Evolutionary conservation across 139 green algal genomes (phyloP).

Genomic region (Coelastrella sp.): DNA sequence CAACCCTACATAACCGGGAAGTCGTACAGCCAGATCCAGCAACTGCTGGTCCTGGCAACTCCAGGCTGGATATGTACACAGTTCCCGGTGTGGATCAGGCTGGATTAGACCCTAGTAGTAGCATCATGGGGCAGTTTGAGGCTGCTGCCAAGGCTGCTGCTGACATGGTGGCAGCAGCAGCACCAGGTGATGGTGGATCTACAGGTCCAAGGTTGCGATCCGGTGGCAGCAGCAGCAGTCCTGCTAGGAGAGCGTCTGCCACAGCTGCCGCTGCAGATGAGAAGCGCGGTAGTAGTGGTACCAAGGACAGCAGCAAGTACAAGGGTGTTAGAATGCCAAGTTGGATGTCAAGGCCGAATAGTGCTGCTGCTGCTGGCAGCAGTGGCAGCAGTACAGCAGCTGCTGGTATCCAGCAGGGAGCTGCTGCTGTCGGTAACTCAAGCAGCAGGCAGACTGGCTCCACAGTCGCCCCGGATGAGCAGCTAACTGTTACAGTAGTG

Average conservation of each 20-base stretch:
- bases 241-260: too few relatives aligned
- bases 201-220: neutral
- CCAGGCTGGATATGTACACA: too few relatives aligned
- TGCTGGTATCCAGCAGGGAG: neutral
- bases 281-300: neutral
- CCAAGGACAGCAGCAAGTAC: neutral
- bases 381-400: neutral
- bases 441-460: too few relatives aligned
- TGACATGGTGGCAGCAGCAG: neutral
- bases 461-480: too few relatives aligned
- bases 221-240: slow-evolving; percentile 11
- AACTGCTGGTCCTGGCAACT: neutral
- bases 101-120: neutral
- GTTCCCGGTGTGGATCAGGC: neutral
- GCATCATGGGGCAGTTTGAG: neutral
- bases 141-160: neutral
- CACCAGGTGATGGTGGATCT: neutral
- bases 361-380: neutral
- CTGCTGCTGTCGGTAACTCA: too few relatives aligned
- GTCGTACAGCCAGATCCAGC: neutral
- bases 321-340: neutral
- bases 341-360: neutral
- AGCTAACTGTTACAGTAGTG: neutral
- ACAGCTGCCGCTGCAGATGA: neutral
- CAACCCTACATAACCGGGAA: slow-evolving; percentile 35